Evolutionary conservation across 352 stramenopile species (phyloP), one percentile per base, ranked within the genome.

Genomic region (Phytopythium delawarense): DNA sequence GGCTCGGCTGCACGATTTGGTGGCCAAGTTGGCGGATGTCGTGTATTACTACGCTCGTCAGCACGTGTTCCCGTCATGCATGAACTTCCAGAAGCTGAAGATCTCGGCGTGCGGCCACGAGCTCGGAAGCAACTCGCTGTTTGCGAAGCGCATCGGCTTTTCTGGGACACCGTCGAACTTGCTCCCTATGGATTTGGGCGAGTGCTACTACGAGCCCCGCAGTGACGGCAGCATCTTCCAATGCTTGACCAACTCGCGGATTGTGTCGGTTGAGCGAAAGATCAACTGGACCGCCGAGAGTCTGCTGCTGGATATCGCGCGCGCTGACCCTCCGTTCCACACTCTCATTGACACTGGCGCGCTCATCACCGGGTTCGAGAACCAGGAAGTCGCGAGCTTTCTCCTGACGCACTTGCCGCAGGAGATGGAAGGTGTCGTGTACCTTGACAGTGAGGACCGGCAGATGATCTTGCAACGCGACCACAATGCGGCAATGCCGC

Each of bases 81-180:
- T 99, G 87, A 98, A 99, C 57, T 97, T 99, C 65, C 96, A 99
- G 74, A 96, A 97, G 62, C 88, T 99, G 45, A 99, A 99, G 72
- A 97, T 99, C 49, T 98, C 94, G 40, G 97, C 98, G 20, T 99
- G 96, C 69, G 98, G 98, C 3, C 97, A 99, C 81, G 98, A 99
- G 69, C 84, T 99, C 51, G 98, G 98, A 20, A 98, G 97, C 57
- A 92, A 98, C 62, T 98, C 98, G 67, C 66, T 99, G 18, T 99
- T 99, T 76, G 88, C 90, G 21, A 92, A 95, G 56, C 89, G 97
- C 30, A 95, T 99, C 56, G 98, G 98, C 1, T 99, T 99, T 74
- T 99, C 94, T 52, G 98, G 98, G 57, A 99, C 98, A 7, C 98
- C 98, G 20, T 99, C 95, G 58, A 98, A 99, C 76, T 74, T 99